A percentile compares a stretch with the other conserved stretches of the same genome.
These are phyloP conservation scores for Macrophomina phaseolina DNA, from an alignment of 2,329 filamentous ascomycete genomes.

Conservation along the genomic window DNA sequence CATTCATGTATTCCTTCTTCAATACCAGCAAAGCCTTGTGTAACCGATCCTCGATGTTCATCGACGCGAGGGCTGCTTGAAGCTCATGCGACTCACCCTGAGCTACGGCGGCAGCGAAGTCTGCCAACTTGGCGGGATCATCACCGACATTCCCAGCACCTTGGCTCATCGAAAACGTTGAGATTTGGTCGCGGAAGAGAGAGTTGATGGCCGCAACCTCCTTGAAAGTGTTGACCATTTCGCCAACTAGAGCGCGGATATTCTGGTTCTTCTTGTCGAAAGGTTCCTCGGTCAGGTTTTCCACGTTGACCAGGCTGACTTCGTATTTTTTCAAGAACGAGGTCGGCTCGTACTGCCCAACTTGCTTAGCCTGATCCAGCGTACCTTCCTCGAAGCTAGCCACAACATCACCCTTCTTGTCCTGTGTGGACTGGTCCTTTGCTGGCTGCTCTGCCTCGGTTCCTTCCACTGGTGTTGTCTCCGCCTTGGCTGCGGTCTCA, in stretches of 20 bases:
- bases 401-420: conserved; percentile 91
- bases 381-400: conserved; percentile 91
- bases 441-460: conserved; percentile 48
- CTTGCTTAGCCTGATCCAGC: conserved; percentile 62
- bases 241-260: conserved; percentile 90
- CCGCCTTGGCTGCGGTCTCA: conserved; percentile 56
- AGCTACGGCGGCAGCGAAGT: conserved; percentile 97
- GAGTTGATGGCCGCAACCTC: conserved; percentile 93
- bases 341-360: conserved; percentile 73
- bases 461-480: conserved; percentile 40
- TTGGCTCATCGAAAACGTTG: conserved; percentile 94
- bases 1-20: conserved; percentile 99
- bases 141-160: conserved; percentile 93
- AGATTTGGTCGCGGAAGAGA: conserved; percentile 95
- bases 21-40: conserved; percentile 89
- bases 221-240: conserved; percentile 99
- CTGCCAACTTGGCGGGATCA: conserved; percentile 91
- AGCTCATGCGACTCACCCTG: conserved; percentile 84
- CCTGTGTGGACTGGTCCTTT: conserved; percentile 60
- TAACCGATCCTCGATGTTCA: conserved; percentile 91
- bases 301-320: conserved; percentile 93
- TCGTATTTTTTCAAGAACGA: conserved; percentile 90
- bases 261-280: conserved; percentile 89
- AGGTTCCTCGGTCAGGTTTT: conserved; percentile 87
- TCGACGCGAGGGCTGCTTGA: conserved; percentile 85